phyloP scores from a whole-genome alignment of 2,329 filamentous ascomycete genomes.

The Incumbomyces delicatus region DNA sequence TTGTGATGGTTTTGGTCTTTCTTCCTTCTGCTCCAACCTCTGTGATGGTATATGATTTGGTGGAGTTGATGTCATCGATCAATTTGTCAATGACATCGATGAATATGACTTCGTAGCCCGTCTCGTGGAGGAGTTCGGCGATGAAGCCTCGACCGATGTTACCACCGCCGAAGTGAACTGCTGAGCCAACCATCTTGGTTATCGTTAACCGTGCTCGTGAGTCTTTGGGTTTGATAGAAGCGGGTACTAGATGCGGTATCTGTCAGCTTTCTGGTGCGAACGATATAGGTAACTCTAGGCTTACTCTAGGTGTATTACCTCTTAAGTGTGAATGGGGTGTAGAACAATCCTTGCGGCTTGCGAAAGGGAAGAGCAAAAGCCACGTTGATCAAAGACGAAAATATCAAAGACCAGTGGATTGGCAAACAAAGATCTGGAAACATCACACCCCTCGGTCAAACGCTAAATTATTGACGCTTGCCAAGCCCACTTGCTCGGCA shows the following conservation, averaged over 20 bases:
- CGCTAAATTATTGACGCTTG: too few relatives aligned
- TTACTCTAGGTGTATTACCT: not conserved
- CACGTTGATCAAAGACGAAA: not conserved
- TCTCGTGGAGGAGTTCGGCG: slow-evolving; percentile 85
- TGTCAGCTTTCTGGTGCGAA: not conserved
- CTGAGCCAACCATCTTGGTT: slow-evolving; percentile 39
- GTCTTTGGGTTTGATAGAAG: not conserved
- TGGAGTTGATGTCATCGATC: slow-evolving; percentile 67
- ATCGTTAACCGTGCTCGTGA: not conserved
- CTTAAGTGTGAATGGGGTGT: too few relatives aligned
- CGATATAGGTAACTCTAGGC: not conserved
- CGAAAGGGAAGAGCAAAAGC: not conserved
- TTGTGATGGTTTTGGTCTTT: slow-evolving; percentile 71
- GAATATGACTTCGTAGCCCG: slow-evolving; percentile 92
- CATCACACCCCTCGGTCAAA: too few relatives aligned
- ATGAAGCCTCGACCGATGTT: slow-evolving; percentile 84
- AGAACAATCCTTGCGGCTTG: too few relatives aligned
- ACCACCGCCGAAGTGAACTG: slow-evolving; percentile 76
- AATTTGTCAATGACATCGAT: slow-evolving; percentile 82
- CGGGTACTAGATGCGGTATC: not conserved
- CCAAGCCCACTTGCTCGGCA: too few relatives aligned
- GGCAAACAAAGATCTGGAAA: too few relatives aligned
- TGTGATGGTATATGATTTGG: slow-evolving; percentile 76
- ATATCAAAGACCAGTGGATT: too few relatives aligned
- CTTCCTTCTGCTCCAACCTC: slow-evolving; percentile 83